Percentiles rank a stretch among this genome's conserved stretches.
Evolutionary conservation across 1,139 yeast genomes (phyloP).

Genomic region (Neolecta irregularis): DNA sequence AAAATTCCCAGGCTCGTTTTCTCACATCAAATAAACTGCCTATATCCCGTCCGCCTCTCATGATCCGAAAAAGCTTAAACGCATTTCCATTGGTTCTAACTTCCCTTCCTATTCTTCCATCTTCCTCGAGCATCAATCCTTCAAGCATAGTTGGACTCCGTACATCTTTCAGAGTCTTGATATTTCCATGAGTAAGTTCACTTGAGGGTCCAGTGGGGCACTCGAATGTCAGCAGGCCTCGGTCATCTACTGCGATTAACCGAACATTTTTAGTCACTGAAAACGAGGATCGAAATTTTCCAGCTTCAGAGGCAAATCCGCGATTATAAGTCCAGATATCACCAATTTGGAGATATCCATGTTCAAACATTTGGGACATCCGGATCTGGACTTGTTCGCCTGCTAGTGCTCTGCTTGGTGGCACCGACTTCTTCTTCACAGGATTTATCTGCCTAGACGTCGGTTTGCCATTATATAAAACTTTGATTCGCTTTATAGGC

Average conservation of each 20-base stretch:
- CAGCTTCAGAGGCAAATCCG: conserved; percentile 3
- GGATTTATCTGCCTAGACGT: too few relatives aligned
- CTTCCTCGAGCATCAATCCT: conserved; percentile 1
- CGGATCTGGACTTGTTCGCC: conserved; percentile 1
- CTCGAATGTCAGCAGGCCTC: too few relatives aligned
- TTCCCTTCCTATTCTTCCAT: conserved; percentile 1
- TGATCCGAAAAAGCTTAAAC: conserved; percentile 3
- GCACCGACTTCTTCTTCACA: too few relatives aligned
- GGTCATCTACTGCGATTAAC: too few relatives aligned
- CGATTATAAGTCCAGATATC: conserved; percentile 4
- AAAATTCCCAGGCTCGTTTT: conserved; percentile 3
- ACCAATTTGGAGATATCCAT: conserved; percentile 1
- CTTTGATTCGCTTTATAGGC: too few relatives aligned
- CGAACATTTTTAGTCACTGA: too few relatives aligned
- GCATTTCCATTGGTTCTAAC: conserved; percentile 5
- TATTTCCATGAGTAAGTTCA: too few relatives aligned
- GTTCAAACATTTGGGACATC: conserved; percentile 2
- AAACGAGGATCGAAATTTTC: too few relatives aligned
- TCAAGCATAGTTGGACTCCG: conserved; percentile 4
- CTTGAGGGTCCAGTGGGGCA: too few relatives aligned
- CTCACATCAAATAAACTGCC: conserved; percentile 3
- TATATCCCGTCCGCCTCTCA: conserved; percentile 3
- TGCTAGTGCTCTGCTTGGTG: too few relatives aligned
- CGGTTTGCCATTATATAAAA: too few relatives aligned
- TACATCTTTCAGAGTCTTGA: too few relatives aligned